Conservation (phyloP, 495 filamentous ascomycete species). For the Penicillium bovifimosum region DNA sequence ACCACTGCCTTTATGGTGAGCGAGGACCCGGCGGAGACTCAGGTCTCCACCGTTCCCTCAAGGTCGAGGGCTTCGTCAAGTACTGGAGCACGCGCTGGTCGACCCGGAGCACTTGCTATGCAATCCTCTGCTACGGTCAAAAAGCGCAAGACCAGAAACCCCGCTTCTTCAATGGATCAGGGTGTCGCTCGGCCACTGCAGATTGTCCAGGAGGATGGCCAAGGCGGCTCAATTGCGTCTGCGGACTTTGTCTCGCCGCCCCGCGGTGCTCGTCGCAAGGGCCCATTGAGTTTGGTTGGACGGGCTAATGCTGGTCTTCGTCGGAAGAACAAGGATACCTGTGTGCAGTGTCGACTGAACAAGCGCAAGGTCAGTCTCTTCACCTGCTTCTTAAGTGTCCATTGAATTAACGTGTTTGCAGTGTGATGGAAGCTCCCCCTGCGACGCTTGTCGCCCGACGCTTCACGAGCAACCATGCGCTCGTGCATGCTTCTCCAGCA, state of each 20-base stretch:
- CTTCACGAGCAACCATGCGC: slow-evolving; percentile 46
- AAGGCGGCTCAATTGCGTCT: slow-evolving; percentile 44
- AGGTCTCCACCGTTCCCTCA: slow-evolving; percentile 24
- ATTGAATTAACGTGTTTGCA: slow-evolving; percentile 14
- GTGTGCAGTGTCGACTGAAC: slow-evolving; percentile 45
- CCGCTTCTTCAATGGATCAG: slow-evolving; percentile 28
- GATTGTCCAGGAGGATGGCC: slow-evolving; percentile 46
- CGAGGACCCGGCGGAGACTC: slow-evolving; percentile 30
- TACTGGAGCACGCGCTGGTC: slow-evolving; percentile 25
- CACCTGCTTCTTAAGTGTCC: not conserved
- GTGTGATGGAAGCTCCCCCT: slow-evolving; percentile 46
- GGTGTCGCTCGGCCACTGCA: slow-evolving; percentile 34
- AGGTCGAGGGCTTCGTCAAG: slow-evolving; percentile 25
- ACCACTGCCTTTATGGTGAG: slow-evolving; percentile 40
- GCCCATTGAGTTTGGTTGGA: slow-evolving; percentile 40
- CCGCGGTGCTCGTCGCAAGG: slow-evolving; percentile 44
- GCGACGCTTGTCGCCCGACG: slow-evolving; percentile 44
- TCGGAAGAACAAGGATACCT: slow-evolving; percentile 47
- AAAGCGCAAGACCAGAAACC: slow-evolving; percentile 40
- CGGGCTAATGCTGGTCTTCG: slow-evolving; percentile 43
- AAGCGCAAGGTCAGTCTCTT: slow-evolving; percentile 40
- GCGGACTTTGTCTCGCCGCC: slow-evolving; percentile 45
- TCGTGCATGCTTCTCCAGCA: slow-evolving; percentile 43
- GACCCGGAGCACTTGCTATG: slow-evolving; percentile 30
- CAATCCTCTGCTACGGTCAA: slow-evolving; percentile 34